These are phyloP conservation scores for Globisporangium nagaii DNA, from an alignment of 352 stramenopile genomes.

Conservation along the genomic window DNA sequence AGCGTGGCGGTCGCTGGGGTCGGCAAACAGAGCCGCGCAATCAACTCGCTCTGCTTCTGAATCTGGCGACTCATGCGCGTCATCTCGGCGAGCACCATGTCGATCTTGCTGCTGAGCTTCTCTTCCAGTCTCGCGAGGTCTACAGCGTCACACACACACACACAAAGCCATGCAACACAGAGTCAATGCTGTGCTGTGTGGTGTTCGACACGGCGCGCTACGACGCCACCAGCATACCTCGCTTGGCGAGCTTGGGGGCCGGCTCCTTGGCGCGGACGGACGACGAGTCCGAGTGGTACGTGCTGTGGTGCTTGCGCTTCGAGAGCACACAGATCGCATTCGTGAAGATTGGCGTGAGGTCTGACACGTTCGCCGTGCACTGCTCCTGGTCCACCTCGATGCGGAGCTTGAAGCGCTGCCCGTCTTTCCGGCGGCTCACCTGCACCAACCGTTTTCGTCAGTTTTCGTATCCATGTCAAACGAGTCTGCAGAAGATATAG, in stretches of 20 bases:
- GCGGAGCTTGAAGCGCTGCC: conserved; percentile 78
- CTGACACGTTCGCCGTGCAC: conserved; percentile 71
- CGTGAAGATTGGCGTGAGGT: conserved; percentile 77
- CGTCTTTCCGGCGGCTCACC: conserved; percentile 79
- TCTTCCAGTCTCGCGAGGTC: conserved; percentile 61
- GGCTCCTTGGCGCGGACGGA: conserved; percentile 41
- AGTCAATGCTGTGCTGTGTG: no score
- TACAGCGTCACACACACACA: conserved; percentile 8
- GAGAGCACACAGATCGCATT: conserved; percentile 85
- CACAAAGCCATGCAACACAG: no score
- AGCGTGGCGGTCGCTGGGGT: conserved; percentile 6
- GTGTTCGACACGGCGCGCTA: no score
- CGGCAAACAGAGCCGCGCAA: conserved; percentile 17
- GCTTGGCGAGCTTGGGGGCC: conserved; percentile 53
- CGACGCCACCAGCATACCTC: conserved; percentile 29
- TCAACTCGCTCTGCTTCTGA: conserved; percentile 48
- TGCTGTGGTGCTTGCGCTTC: conserved; percentile 71
- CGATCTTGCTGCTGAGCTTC: conserved; percentile 46
- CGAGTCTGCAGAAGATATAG: no score
- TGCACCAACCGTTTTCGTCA: no score
- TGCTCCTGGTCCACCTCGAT: conserved; percentile 84
- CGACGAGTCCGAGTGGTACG: conserved; percentile 36
- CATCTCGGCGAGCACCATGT: conserved; percentile 46
- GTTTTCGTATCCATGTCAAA: no score
- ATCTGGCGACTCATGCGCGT: conserved; percentile 49